Percentiles rank a stretch among this genome's conserved stretches.
Conservation (phyloP, 208 protist species). For the Leishmania gerbilli region DNA sequence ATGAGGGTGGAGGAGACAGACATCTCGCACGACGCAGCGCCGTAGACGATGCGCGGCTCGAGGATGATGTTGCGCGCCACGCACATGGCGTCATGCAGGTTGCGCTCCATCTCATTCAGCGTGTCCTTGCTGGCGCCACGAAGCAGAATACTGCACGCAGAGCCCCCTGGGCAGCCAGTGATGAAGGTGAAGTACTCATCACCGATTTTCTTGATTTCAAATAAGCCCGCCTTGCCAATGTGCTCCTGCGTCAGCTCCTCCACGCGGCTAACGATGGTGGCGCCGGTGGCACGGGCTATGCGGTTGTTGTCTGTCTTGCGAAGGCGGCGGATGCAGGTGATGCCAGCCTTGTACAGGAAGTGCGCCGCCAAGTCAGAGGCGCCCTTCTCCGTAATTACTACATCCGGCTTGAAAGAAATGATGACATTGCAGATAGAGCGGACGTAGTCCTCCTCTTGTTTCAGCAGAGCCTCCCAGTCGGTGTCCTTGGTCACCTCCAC, state of each 20-base stretch:
- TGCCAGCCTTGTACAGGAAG: conserved; percentile 97
- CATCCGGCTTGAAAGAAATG: conserved; percentile 98
- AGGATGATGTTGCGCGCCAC: conserved; percentile 98
- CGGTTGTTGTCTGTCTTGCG: conserved; percentile 99
- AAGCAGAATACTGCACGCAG: conserved; percentile 99
- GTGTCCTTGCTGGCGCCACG: conserved; percentile 99
- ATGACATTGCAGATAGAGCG: conserved; percentile 97
- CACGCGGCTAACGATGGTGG: conserved; percentile 97
- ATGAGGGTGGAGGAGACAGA: conserved; percentile 92
- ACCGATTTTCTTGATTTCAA: conserved; percentile 99
- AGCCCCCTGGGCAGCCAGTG: conserved; percentile 97
- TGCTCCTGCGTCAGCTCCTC: conserved; percentile 98
- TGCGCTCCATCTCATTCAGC: conserved; percentile 99
- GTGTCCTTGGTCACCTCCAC: conserved; percentile 98
- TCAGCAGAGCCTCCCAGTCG: conserved; percentile 97
- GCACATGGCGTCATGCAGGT: conserved; percentile 99
- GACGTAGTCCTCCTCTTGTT: conserved; percentile 99
- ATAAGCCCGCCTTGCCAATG: conserved; percentile 98
- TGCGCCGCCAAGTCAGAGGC: conserved; percentile 99
- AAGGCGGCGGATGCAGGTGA: conserved; percentile 98
- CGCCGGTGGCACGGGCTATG: conserved; percentile 97
- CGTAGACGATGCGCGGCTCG: conserved; percentile 97
- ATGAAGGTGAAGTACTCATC: conserved; percentile 99
- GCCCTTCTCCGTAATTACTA: conserved; percentile 99
- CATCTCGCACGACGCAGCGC: conserved; percentile 99